Conservation (phyloP, 805 yeast species). For the Saccharomycopsis microspora region DNA sequence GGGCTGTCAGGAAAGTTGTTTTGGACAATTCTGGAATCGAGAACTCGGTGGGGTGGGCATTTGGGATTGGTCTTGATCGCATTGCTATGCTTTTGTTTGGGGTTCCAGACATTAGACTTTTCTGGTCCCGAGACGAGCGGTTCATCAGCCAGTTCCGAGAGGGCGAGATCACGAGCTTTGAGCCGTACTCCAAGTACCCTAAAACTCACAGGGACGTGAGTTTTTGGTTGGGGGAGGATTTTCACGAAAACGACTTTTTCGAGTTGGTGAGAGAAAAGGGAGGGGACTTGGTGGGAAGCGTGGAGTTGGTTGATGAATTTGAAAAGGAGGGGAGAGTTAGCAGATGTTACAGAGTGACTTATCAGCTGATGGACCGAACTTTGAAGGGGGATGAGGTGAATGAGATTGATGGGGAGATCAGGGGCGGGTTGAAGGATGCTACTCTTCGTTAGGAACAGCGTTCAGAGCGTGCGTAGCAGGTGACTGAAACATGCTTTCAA, state of each 20-base stretch:
- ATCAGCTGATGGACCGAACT: constrained; percentile 92
- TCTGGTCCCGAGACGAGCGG: constrained; percentile 81
- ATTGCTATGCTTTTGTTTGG: constrained; percentile 93
- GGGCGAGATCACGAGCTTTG: constrained; percentile 59
- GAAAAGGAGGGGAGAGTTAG: constrained; percentile 60
- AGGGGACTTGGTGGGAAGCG: constrained; percentile 85
- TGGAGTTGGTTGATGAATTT: constrained; percentile 69
- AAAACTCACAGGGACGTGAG: constrained; percentile 80
- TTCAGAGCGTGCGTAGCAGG: no score
- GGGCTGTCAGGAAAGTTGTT: constrained; percentile 74
- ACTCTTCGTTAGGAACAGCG: not conserved
- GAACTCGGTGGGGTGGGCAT: constrained; percentile 87
- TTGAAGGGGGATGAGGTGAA: constrained; percentile 81
- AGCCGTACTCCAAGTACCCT: constrained; percentile 86
- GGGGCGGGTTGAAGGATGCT: not conserved
- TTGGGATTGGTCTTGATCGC: constrained; percentile 91
- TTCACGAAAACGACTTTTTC: constrained; percentile 89
- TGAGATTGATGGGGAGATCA: constrained; percentile 53
- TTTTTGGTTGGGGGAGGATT: constrained; percentile 64
- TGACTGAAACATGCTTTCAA: no score
- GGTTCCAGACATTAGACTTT: constrained; percentile 86
- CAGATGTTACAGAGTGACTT: constrained; percentile 81
- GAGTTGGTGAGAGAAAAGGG: constrained; percentile 63
- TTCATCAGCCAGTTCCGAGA: constrained; percentile 61
- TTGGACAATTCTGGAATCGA: constrained; percentile 58